Base-by-base conservation (phyloP, 495 filamentous ascomycete genomes). In the Podospora comata region DNA sequence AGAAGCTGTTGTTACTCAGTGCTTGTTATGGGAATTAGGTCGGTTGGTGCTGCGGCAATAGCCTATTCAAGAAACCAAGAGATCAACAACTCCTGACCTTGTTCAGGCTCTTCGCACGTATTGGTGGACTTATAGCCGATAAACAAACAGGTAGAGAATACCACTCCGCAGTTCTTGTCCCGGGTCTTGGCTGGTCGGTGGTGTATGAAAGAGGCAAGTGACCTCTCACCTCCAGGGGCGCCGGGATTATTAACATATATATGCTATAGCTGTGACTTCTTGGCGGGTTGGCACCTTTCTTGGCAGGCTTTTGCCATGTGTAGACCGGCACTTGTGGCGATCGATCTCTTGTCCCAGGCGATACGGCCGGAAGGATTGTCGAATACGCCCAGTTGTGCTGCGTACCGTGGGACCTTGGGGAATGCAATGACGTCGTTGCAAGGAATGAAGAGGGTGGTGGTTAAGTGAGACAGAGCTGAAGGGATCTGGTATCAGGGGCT, bases 121-220 rank as follows among this genome's bases (percentile, higher is more conserved):
- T 26, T 58, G 55, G 55, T 58, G 23, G n/a, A 58, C 55, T 58
- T 58, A 58, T 58, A 58, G 55, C 55, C 55, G 55, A 58, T 58
- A 20, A 26, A 58, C 18, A 26, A 18, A 58, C 9, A 20, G 16
- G 55, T 19, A 26, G 23, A 26, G 6, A 58, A 58, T 58, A 58
- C 55, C 18, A 58, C 55, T 7, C 55, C 55, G 55, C 55, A 58
- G 55, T 19, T 20, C 55, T 58, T 58, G 55, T 58, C 55, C 55
- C 55, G 55, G 39, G 39, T 48, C 39, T 48, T 48, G 39, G 39
- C 39, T 48, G 39, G 39, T 13, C 15, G 39, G 7, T 48, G 39
- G 39, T 48, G 39, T 16, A 48, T 48, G 39, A 48, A 48, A 48
- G 39, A 48, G 39, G 39, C 7, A 48, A 48, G 39, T 48, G 39